These are phyloP conservation scores for Cucumis sativus DNA, from an alignment of 306 rosid genomes.

Conservation along the genomic window DNA sequence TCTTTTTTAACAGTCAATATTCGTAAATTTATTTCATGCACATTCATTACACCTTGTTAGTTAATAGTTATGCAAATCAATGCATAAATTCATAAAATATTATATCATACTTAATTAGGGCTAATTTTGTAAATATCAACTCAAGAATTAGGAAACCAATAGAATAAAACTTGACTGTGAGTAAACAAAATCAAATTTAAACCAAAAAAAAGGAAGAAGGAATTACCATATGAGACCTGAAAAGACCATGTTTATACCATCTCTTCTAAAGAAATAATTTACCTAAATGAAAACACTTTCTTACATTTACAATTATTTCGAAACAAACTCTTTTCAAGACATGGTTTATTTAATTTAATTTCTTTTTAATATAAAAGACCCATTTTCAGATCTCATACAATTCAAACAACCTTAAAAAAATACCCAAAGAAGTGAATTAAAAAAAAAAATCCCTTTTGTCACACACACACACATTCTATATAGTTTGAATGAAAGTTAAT, in stretches of 20 bases:
- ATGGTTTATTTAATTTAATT: background rate
- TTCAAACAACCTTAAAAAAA: background rate
- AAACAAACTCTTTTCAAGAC: background rate
- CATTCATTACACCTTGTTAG: background rate
- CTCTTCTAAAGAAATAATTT: background rate
- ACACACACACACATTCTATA: slow-evolving; percentile 16
- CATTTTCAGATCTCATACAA: background rate
- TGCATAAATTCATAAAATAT: no score
- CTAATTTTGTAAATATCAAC: no score
- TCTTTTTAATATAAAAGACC: no score
- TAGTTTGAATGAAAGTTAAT: background rate
- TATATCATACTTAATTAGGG: background rate
- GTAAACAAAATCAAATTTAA: background rate
- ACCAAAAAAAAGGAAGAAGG: background rate
- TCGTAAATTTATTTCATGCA: background rate
- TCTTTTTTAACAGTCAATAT: background rate
- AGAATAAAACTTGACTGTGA: background rate
- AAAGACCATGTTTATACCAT: background rate
- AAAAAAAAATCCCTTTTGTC: background rate
- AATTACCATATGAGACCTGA: background rate
- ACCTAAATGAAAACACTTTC: background rate
- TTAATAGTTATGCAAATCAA: background rate
- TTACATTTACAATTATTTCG: background rate
- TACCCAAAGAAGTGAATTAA: background rate
- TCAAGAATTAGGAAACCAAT: no score